Evolutionary conservation across 768 basidiomycete genomes (phyloP), one percentile per base, ranked within the genome.

Genomic region (Lactarius vividus): DNA sequence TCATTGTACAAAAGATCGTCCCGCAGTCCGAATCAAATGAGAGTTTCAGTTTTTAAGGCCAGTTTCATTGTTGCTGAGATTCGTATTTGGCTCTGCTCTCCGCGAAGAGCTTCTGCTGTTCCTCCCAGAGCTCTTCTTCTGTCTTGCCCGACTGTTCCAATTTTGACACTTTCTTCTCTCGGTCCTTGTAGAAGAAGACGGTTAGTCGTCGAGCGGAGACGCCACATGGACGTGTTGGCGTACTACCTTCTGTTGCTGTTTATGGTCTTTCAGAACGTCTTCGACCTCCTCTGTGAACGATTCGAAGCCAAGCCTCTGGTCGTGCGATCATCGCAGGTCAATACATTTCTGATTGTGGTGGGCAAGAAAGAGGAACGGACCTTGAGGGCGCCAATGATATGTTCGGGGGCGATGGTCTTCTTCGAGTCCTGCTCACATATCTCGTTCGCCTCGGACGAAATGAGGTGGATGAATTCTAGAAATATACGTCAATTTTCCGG

Each of bases 361-460:
- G 59, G 39, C 10, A 37, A 15, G 26, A 28, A 31, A 64, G 89
- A 26, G 11, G 37, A 52, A 29, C 40, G 16, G 63, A 92, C 96
- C 80, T 94, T 94, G 63, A 99, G 81, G 6, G 97, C 97, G 28
- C 84, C 80, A 35, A 98, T 89, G 53, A 98, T 95, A 74, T 99
- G 97, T 72, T 99, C 97, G 1, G 97, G 97, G 5, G 94, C 91
- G 72, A 99, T 98, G 1, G 97, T 99, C 81, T 99, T 99, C 81
- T 97, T 98, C 29, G 94, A 93, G 74, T 96, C 95, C 75, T 94
- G 89, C 74, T 98, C 97, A 73, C 97, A 99, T 67, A 98, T 93
- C 70, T 98, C 94, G 75, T 98, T 98, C 60, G 97, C 94, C 75
- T 98, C 94, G 10, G 95, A 94, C 20, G 97, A 96, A 75, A 99